phyloP scores from a whole-genome alignment of 768 basidiomycete species.

The Glaciozyma antarctica region DNA sequence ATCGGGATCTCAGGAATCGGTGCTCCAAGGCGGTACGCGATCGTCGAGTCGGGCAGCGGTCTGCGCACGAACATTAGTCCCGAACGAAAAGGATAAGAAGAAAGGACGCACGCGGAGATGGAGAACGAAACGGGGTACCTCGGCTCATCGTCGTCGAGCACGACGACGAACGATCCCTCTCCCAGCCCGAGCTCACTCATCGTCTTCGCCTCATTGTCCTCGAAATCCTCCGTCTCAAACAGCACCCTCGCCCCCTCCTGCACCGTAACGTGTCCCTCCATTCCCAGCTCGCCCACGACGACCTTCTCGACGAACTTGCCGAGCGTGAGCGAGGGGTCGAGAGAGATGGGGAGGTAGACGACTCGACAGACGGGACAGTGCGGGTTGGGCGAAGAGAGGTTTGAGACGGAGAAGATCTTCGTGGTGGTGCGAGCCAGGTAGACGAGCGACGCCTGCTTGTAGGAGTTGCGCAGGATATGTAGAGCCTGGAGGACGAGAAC shows the following conservation, averaged over 20 bases:
- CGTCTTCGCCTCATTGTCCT: slow-evolving; percentile 73
- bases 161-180: slow-evolving; percentile 74
- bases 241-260: slow-evolving; percentile 79
- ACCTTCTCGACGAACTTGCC: slow-evolving; percentile 63
- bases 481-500: slow-evolving; percentile 87
- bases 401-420: slow-evolving; percentile 65
- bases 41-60: slow-evolving; percentile 7
- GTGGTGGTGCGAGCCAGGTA: slow-evolving; percentile 67
- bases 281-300: slow-evolving; percentile 43
- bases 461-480: slow-evolving; percentile 60
- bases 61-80: not conserved
- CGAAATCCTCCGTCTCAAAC: slow-evolving; percentile 89
- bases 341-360: slow-evolving; percentile 62
- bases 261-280: slow-evolving; percentile 55
- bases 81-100: not conserved
- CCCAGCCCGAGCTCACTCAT: slow-evolving; percentile 70
- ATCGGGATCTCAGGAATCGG: slow-evolving; percentile 21
- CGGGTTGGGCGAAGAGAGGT: slow-evolving; percentile 59
- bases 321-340: slow-evolving; percentile 51
- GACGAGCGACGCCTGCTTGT: slow-evolving; percentile 47
- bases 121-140: slow-evolving; percentile 30
- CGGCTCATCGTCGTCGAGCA: slow-evolving; percentile 79
- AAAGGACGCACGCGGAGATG: not conserved
- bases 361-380: slow-evolving; percentile 79
- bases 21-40: slow-evolving; percentile 1